These are phyloP conservation scores for Ogataea henricii DNA, from an alignment of 805 yeast species.

Conservation along the genomic window DNA sequence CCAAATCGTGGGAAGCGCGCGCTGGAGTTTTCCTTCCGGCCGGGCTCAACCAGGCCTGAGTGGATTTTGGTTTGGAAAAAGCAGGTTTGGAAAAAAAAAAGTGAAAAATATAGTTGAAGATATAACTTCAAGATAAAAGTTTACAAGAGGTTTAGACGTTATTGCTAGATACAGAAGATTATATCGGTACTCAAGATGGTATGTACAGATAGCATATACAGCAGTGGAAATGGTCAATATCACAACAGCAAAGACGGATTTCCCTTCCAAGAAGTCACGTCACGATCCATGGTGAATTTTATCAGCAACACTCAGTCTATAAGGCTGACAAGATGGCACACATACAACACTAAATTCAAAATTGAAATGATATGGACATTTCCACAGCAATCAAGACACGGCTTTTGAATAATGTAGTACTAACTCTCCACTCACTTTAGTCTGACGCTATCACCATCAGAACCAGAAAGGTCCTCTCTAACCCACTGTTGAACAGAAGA, in stretches of 20 bases:
- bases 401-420: background rate
- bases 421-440: conserved; percentile 40
- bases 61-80: conserved; percentile 1
- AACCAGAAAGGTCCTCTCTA: conserved; percentile 98
- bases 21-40: background rate
- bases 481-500: conserved; percentile 99
- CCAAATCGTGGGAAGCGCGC: background rate
- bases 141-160: conserved; percentile 5
- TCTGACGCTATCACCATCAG: conserved; percentile 99
- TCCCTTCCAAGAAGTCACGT: background rate
- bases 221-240: conserved; percentile 8
- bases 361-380: background rate
- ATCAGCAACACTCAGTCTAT: too few relatives aligned
- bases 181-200: conserved; percentile 15
- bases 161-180: conserved; percentile 7
- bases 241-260: background rate
- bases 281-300: background rate
- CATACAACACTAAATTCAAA: too few relatives aligned
- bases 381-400: background rate
- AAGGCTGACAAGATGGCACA: too few relatives aligned
- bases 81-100: conserved; percentile 5
- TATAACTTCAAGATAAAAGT: conserved; percentile 3
- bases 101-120: conserved; percentile 7
- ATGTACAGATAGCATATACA: conserved; percentile 9
- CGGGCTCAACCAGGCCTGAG: too few relatives aligned